Evolutionary conservation across 108 stramenopile species (phyloP), one percentile per base, ranked within the genome.

Genomic region (Conticribra weissflogii): DNA sequence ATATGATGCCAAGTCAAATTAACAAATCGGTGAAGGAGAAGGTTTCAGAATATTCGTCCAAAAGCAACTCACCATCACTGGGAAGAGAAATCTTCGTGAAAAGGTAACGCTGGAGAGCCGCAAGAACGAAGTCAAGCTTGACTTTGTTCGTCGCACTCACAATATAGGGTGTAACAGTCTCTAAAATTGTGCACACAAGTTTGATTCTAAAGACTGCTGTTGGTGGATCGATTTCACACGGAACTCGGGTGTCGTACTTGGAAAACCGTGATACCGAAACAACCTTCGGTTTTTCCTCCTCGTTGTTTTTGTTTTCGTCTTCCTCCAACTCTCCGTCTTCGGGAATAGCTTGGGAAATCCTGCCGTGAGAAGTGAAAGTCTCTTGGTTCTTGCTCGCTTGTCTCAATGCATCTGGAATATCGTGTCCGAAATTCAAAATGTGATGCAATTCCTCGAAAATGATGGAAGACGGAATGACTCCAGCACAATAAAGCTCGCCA

Each of bases 101-200:
- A 48, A 98, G 87, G 69, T 98, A 98, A 19, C 96, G 70, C 62
- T 97, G 96, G 45, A 97, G 95, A 32, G 91, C 79, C 0, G 92
- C 66, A 30, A 97, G 82, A 46, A 88, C 91, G 12, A 60, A 79
- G 29, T 84, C 81, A 28, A 96, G 48, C 45, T 85, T 89, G 5
- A 76, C 25, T 17, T 86, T 80, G 48, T 87, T 89, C 63, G 64
- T 86, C 28, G 64, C 52, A 1, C 88, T 85, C 8, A 94, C 88
- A 44, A 96, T 67, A 28, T 74, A 78, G 41, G 84, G 71, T n/a
- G 88, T 80, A 29, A 76, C 77, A 30, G 88, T 83, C 55, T 96
- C 90, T 23, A 98, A 81, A 15, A 97, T 72, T 0, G 87, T 85
- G 64, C 94, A 95, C 2, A 92, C 86, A 52, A 98, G 72, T 65